Conservation (phyloP, 768 basidiomycete genomes). For the Trametes cingulata region DNA sequence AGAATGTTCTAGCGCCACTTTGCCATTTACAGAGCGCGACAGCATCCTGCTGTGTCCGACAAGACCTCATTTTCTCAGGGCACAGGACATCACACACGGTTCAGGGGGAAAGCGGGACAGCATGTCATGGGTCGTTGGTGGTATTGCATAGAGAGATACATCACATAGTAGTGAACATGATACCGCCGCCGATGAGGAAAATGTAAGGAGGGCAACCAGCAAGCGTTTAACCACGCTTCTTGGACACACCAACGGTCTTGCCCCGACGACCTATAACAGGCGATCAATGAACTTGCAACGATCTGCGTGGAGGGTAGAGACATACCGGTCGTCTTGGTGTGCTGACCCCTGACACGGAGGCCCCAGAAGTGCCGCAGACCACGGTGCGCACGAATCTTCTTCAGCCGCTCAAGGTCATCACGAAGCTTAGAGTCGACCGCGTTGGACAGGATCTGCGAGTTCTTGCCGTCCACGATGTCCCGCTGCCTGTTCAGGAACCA, state of each 20-base stretch:
- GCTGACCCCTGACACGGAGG: slow-evolving; percentile 94
- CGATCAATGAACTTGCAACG: slow-evolving; percentile 2
- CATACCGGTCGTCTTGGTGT: slow-evolving; percentile 97
- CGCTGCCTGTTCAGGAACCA: slow-evolving; percentile 99
- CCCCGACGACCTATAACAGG: slow-evolving; percentile 77
- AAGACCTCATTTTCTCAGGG: background rate
- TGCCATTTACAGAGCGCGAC: background rate
- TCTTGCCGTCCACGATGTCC: slow-evolving; percentile 96
- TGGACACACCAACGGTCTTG: slow-evolving; percentile 95
- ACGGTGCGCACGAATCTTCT: slow-evolving; percentile 98
- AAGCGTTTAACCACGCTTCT: slow-evolving; percentile 66
- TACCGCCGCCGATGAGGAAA: slow-evolving; percentile 21
- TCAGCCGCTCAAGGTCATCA: slow-evolving; percentile 96
- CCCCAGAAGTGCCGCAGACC: slow-evolving; percentile 94
- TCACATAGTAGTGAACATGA: slow-evolving; percentile 23
- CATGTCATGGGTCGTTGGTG: slow-evolving; percentile 23
- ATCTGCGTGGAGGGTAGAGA: background rate
- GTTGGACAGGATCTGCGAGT: slow-evolving; percentile 94
- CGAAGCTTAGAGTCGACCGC: slow-evolving; percentile 96
- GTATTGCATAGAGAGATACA: slow-evolving; percentile 23
- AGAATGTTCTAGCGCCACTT: slow-evolving; percentile 19
- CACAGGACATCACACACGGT: background rate
- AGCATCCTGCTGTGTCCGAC: background rate
- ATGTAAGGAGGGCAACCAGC: background rate
- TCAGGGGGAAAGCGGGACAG: slow-evolving; percentile 5